Base-by-base conservation (phyloP, 441 rosid genomes). In the Erysimum cheiri region DNA sequence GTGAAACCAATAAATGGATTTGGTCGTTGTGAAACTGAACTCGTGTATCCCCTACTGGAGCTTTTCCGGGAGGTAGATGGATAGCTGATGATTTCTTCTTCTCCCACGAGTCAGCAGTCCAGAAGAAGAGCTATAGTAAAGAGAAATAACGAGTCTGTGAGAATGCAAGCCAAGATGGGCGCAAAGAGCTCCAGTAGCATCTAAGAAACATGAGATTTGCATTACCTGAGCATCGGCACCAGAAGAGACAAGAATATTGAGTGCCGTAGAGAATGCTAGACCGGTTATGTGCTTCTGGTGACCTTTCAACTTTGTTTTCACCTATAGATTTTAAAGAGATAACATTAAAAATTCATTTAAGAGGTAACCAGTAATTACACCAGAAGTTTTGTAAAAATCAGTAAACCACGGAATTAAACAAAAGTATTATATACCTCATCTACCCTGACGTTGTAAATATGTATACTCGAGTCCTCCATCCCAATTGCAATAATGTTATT, bases 401-500 rank as follows among this genome's bases (percentile, higher is more conserved):
- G 15, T 4, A 14, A 31, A 49, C 12, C 7, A 24, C 35, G 4
- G 17, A 59, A 40, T 40, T 22, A 39, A 41, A 13, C 52, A 43
- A 5, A 60, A 26, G 49, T 60, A 48, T 40, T 12, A 15, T 59
- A 91, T n/a, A n/a, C 97, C 93, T 91, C 93, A 77, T 91, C 97
- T 24, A 89, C 92, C 79, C 96, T 79, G 69, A 89, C 95, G 69
- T 91, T 91, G 68, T 91, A 91, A 61, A 89, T 91, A 64, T 89
- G 93, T 31, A 91, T 85, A 8, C 90, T 77, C 12, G 96, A 87
- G 76, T 91, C 96, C 79, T 91, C 96, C 93, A 88, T 89, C 41
- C 97, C 97, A 26, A 91, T 85, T 53, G 97, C 97, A 65, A 91
- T 87, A 35, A 89, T 87, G 79, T 89, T 91, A 75, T 91, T 87